phyloP scores from a whole-genome alignment of 2,329 filamentous ascomycete genomes.

The Trichoderma sp. region DNA sequence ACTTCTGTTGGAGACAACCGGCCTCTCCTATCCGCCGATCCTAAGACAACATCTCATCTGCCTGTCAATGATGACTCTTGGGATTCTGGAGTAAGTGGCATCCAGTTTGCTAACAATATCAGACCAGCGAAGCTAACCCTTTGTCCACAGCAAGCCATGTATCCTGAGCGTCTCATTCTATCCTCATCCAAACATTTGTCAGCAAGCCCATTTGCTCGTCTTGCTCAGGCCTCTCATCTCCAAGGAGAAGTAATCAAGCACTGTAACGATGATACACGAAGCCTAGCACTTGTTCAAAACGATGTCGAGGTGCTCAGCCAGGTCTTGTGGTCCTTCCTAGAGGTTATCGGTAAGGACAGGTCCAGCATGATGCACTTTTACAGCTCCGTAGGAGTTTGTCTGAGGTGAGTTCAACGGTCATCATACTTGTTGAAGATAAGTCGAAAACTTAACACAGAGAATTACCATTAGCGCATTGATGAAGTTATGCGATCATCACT shows the following conservation, averaged over 20 bases:
- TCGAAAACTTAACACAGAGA: not conserved
- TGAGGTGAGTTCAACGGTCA: not conserved
- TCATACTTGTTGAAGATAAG: not conserved
- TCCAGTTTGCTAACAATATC: no score
- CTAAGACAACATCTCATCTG: conserved; percentile 29
- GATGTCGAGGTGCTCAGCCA: conserved; percentile 18
- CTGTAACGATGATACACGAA: conserved; percentile 15
- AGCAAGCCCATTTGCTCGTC: conserved; percentile 32
- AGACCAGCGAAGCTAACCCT: not conserved
- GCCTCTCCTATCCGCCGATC: conserved; percentile 29
- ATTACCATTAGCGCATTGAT: conserved; percentile 13
- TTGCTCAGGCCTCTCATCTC: conserved; percentile 34
- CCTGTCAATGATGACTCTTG: conserved; percentile 30
- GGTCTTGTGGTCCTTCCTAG: conserved; percentile 10
- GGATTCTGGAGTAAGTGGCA: conserved; percentile 22
- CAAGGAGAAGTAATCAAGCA: conserved; percentile 30
- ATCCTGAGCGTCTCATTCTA: conserved; percentile 21
- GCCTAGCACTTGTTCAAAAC: not conserved
- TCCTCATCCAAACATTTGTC: conserved; percentile 28
- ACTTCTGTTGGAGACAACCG: conserved; percentile 26
- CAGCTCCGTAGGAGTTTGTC: conserved; percentile 16
- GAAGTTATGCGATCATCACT: conserved; percentile 20
- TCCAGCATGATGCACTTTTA: conserved; percentile 16
- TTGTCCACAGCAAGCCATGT: not conserved
- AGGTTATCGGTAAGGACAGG: conserved; percentile 16